phyloP scores from a whole-genome alignment of 2,329 filamentous ascomycete genomes.

The Colletotrichum sp. region DNA sequence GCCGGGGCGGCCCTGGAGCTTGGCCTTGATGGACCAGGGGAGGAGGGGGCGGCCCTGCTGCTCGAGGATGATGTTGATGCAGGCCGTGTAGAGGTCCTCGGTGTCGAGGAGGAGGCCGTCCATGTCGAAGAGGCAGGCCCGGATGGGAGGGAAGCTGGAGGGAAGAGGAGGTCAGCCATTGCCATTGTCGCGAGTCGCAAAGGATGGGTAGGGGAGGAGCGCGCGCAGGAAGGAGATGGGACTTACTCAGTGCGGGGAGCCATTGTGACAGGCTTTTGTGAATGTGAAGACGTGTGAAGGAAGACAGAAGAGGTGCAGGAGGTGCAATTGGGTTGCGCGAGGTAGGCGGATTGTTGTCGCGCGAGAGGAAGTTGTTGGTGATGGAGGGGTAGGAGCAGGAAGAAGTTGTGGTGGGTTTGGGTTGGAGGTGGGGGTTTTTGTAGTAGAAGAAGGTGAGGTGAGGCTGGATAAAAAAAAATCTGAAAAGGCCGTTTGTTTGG shows the following conservation, averaged over 20 bases:
- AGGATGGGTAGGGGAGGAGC: constrained; percentile 32
- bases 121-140: constrained; percentile 98
- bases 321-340: not conserved
- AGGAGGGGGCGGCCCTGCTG: constrained; percentile 75
- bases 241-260: constrained; percentile 50
- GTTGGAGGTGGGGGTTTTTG: not conserved
- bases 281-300: not conserved
- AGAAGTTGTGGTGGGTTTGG: not conserved
- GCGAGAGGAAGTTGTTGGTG: not conserved
- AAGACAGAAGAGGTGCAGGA: not conserved
- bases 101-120: constrained; percentile 94
- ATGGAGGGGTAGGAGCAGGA: not conserved
- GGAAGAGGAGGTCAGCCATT: not conserved
- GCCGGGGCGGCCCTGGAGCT: constrained; percentile 69
- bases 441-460: not conserved
- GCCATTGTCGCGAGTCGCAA: not conserved
- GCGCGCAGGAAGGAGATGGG: not conserved
- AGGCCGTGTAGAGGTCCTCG: constrained; percentile 86
- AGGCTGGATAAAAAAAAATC: not conserved
- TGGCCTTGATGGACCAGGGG: constrained; percentile 95
- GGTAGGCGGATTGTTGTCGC: not conserved
- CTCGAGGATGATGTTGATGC: constrained; percentile 81
- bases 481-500: not conserved
- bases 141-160: constrained; percentile 74
- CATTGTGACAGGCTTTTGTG: constrained; percentile 34